Percentiles rank a stretch among this genome's conserved stretches.
Evolutionary conservation across 768 basidiomycete genomes (phyloP).

Genomic region (Leccinum barrowsii): DNA sequence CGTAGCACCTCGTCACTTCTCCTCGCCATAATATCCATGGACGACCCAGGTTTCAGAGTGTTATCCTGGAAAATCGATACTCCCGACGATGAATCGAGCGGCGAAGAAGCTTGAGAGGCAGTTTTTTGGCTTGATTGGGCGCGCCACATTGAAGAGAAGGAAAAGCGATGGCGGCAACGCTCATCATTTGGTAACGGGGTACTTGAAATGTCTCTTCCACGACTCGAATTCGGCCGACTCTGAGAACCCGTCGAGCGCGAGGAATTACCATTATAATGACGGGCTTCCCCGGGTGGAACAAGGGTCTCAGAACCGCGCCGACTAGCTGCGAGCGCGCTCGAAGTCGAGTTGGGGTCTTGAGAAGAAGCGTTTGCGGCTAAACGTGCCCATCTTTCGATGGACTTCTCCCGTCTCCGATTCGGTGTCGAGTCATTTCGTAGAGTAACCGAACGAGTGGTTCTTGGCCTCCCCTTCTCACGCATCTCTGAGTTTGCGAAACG

Average conservation of each 20-base stretch:
- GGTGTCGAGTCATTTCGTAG: conserved; percentile 21
- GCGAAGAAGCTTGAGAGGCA: conserved; percentile 28
- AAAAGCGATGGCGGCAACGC: conserved; percentile 29
- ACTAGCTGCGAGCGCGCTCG: conserved; percentile 4
- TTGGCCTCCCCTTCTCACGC: conserved; percentile 29
- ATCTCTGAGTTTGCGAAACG: conserved; percentile 13
- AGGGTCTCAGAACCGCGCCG: conserved; percentile 34
- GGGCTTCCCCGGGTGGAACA: conserved; percentile 16
- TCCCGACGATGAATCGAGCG: conserved; percentile 31
- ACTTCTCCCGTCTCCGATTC: conserved; percentile 27
- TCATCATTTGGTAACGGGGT: conserved; percentile 22
- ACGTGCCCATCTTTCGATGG: conserved; percentile 34
- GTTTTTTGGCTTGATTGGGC: conserved; percentile 19
- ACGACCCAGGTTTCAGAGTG: conserved; percentile 12
- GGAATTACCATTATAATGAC: conserved; percentile 5
- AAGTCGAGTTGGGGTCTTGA: conserved; percentile 14
- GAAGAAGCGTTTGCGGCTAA: conserved; percentile 21
- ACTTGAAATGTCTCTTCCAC: conserved; percentile 18
- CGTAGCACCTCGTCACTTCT: conserved; percentile 47
- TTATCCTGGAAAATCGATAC: conserved; percentile 27
- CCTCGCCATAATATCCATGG: conserved; percentile 24
- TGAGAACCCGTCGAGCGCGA: conserved; percentile 23
- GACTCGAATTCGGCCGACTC: conserved; percentile 24
- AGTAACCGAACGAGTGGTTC: conserved; percentile 15
- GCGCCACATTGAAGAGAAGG: conserved; percentile 29